Evolutionary conservation across 768 basidiomycete genomes (phyloP).

Genomic region (Kwoniella sp.): DNA sequence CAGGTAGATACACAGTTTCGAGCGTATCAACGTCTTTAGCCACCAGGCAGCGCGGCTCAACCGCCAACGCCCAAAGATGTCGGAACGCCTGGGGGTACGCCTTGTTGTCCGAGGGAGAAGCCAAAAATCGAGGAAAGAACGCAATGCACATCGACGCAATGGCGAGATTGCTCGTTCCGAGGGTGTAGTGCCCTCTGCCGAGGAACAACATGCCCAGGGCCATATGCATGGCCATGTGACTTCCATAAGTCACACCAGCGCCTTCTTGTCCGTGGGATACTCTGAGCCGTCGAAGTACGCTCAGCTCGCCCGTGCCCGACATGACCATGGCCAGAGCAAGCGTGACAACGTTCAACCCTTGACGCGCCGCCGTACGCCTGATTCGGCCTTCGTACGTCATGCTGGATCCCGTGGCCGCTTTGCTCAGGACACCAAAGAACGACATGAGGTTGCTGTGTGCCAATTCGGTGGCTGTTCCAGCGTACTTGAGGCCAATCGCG

Average conservation of each 20-base stretch:
- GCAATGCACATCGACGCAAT: constrained; percentile 84
- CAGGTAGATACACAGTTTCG: constrained; percentile 85
- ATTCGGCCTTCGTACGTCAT: constrained; percentile 81
- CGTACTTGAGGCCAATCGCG: constrained; percentile 83
- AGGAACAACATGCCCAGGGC: constrained; percentile 88
- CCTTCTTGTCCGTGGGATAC: constrained; percentile 86
- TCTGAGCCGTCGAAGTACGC: constrained; percentile 76
- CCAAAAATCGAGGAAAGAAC: constrained; percentile 85
- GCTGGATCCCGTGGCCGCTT: constrained; percentile 53
- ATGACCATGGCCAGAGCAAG: constrained; percentile 86
- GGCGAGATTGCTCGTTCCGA: constrained; percentile 86
- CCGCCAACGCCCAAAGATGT: constrained; percentile 92
- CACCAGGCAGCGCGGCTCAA: constrained; percentile 86
- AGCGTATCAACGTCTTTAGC: constrained; percentile 87
- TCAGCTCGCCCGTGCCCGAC: constrained; percentile 94
- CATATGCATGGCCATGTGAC: constrained; percentile 84
- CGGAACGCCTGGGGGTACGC: constrained; percentile 86
- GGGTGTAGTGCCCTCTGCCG: constrained; percentile 83
- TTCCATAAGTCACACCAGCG: constrained; percentile 60
- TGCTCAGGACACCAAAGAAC: constrained; percentile 67
- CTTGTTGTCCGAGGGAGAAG: constrained; percentile 76
- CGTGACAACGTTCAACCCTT: constrained; percentile 81
- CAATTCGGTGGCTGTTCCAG: constrained; percentile 85
- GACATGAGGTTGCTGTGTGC: constrained; percentile 77
- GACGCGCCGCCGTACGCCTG: constrained; percentile 77